A percentile compares a stretch with the other conserved stretches of the same genome.
Evolutionary conservation across 768 basidiomycete genomes (phyloP).

Genomic region (Lactarius tabidus): DNA sequence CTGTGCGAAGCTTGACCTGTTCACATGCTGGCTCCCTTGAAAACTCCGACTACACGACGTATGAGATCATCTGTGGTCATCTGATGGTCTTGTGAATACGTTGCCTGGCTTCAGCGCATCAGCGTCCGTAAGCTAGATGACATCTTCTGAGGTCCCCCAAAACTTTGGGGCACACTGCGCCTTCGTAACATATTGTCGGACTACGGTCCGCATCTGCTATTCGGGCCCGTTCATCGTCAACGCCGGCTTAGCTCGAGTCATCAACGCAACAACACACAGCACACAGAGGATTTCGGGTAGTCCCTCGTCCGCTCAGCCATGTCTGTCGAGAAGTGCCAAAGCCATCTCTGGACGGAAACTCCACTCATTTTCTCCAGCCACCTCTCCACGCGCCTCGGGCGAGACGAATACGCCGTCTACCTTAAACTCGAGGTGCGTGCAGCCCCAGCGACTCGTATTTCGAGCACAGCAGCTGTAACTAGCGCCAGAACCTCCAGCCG

Average conservation of each 20-base stretch:
- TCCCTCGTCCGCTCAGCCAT: not conserved
- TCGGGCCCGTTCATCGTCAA: not conserved
- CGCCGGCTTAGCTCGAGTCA: not conserved
- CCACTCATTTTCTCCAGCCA: conserved; percentile 17
- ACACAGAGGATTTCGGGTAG: not conserved
- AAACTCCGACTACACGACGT: not conserved
- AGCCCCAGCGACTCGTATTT: not conserved
- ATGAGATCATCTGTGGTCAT: not conserved
- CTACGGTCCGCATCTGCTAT: not conserved
- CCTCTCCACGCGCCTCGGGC: conserved; percentile 10
- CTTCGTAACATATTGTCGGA: not conserved
- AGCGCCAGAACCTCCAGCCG: conserved; percentile 62
- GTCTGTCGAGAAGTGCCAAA: not conserved
- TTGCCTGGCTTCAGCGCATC: not conserved
- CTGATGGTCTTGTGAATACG: not conserved
- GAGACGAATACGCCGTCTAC: conserved; percentile 6
- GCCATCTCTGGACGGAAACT: conserved; percentile 15
- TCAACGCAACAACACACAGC: not conserved
- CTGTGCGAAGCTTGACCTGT: not conserved
- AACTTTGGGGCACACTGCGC: not conserved
- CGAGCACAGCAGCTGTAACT: not conserved
- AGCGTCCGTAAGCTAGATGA: too few species aligned
- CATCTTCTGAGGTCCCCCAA: not conserved
- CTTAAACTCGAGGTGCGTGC: conserved; percentile 19
- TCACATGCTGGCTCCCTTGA: not conserved